phyloP scores from a whole-genome alignment of 495 filamentous ascomycete species.

The Neurospora sp. region DNA sequence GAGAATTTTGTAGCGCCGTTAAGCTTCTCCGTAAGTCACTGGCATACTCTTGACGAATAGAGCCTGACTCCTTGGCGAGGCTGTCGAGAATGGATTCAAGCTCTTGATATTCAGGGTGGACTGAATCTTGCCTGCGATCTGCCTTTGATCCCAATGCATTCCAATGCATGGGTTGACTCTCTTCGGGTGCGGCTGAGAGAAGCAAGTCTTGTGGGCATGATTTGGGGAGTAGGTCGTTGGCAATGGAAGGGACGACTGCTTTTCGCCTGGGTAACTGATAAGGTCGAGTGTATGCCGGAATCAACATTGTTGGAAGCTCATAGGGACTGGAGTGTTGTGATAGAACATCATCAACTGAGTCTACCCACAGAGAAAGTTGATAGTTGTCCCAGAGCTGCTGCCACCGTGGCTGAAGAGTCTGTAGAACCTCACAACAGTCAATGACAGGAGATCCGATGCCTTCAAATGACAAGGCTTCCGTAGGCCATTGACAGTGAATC shows the following conservation, averaged over 20 bases:
- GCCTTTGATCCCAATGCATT: background rate
- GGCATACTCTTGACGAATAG: conserved; percentile 4
- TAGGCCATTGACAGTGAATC: background rate
- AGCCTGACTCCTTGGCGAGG: background rate
- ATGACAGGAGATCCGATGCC: background rate
- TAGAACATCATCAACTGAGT: background rate
- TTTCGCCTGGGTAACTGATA: background rate
- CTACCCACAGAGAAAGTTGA: background rate
- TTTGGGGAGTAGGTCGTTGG: background rate
- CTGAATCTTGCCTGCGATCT: background rate
- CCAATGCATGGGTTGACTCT: background rate
- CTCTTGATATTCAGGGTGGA: background rate
- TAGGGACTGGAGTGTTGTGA: background rate
- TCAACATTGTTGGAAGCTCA: background rate
- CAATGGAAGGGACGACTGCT: background rate
- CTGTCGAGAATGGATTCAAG: background rate
- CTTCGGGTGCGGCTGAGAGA: background rate
- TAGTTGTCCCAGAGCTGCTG: background rate
- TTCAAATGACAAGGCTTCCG: background rate
- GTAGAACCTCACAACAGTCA: background rate
- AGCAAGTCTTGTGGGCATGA: background rate
- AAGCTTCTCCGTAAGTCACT: conserved; percentile 11
- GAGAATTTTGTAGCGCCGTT: conserved; percentile 10
- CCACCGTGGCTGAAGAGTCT: background rate
- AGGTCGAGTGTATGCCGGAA: background rate